Evolutionary conservation across 805 yeast species (phyloP), one percentile per base, ranked within the genome.

Genomic region (Saccharomycopsis fibuligera): DNA sequence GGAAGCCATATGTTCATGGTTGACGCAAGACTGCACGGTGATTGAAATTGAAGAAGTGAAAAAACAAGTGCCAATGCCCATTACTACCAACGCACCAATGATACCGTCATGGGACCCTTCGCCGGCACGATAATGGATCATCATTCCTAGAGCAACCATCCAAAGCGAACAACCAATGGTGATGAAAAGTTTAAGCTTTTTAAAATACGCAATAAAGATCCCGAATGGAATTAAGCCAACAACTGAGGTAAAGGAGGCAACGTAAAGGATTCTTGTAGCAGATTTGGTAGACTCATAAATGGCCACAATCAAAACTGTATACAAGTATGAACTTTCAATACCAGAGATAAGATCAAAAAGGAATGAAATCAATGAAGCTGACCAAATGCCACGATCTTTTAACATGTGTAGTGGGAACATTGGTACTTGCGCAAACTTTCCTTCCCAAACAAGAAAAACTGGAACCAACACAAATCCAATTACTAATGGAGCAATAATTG

Each of bases 31-130:
- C 59, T 77, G 79, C 53, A 79, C 73, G 38, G 83, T 73, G 4
- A 78, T 78, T 59, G 79, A 84, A 9, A 79, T 70, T 3, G 83
- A 72, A 57, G 79, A 81, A 14, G 84, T 78, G 68, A 82, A 79
- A 62, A 83, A 76, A 16, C 86, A 86, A 39, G 86, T 86, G 57
- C 87, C 89, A 50, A 84, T 73, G 56, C 90, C 90, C 55, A 81
- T 63, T 17, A 83, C 59, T 59, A 81, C 75, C 55, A 78, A 69
- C 4, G 82, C 76, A 14, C 83, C 89, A 60, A 84, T 77, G 48
- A 83, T 69, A 55, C 88, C 89, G 40, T 69, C 57, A 42, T 68
- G 65, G 22, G 79, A 70, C 38, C 64, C 60, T 36, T 65, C 62
- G 38, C 80, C 79, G 30, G 74, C 75, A 60, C 89, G 71, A 66